phyloP scores from a whole-genome alignment of 169 alveolate genomes.

The Toxoplasma gondii region DNA sequence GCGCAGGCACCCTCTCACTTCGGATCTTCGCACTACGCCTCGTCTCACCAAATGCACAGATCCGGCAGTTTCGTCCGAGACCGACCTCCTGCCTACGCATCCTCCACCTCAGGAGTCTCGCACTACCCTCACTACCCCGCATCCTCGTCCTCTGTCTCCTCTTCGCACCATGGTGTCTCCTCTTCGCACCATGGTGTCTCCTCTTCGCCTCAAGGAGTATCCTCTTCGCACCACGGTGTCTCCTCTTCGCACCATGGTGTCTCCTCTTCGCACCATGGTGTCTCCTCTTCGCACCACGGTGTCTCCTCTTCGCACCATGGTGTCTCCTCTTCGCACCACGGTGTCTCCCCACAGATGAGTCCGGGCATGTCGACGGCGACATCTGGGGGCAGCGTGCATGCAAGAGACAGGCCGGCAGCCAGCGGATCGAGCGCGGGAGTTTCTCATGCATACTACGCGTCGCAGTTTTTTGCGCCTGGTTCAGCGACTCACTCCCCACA shows the following conservation, averaged over 20 bases:
- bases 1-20: background rate
- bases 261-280: slow-evolving; percentile 8
- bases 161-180: background rate
- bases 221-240: slow-evolving; percentile 3
- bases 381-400: background rate
- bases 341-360: background rate
- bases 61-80: too few relatives aligned
- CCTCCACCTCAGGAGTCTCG: too few relatives aligned
- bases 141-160: background rate
- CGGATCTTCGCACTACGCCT: background rate
- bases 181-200: background rate
- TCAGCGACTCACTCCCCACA: background rate
- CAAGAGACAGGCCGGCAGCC: background rate
- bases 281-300: background rate
- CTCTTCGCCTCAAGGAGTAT: background rate
- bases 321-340: background rate
- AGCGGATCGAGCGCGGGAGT: background rate
- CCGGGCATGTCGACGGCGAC: too few relatives aligned
- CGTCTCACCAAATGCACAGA: background rate
- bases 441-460: background rate
- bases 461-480: background rate
- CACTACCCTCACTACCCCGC: background rate
- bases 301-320: background rate
- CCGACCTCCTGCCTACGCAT: too few relatives aligned
- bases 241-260: background rate